Percentiles rank a stretch among this genome's conserved stretches.
Conservation (phyloP, 1,284 basidiomycete species). For the Wallemia ichthyophaga region DNA sequence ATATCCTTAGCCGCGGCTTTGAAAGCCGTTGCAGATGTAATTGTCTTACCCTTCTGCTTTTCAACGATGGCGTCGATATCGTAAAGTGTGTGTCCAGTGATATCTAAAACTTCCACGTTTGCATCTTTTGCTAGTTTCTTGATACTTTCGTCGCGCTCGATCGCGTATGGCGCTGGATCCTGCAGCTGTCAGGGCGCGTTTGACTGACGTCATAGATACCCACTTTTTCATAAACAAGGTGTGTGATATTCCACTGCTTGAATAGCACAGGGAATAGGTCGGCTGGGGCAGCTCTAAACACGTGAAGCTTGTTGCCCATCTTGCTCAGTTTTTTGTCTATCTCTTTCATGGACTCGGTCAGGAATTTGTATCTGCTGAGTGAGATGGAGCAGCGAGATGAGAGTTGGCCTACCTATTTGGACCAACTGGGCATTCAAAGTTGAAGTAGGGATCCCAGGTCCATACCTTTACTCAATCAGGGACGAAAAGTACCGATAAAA, state of each 20-base stretch:
- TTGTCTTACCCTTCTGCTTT: constrained; percentile 13
- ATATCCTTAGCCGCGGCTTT: constrained; percentile 12
- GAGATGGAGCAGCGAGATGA: too few relatives aligned
- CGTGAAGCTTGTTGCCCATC: not conserved
- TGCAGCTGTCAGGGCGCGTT: not conserved
- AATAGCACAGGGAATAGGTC: constrained; percentile 66
- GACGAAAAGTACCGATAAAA: not conserved
- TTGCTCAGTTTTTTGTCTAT: not conserved
- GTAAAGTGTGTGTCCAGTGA: constrained; percentile 17
- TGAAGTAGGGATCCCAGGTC: not conserved
- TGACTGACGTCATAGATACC: not conserved
- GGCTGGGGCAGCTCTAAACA: constrained; percentile 6
- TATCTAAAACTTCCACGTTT: constrained; percentile 14
- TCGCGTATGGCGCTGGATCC: not conserved
- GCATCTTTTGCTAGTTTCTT: constrained; percentile 10
- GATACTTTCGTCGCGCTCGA: constrained; percentile 9
- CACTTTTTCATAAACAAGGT: not conserved
- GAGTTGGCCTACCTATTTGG: not conserved
- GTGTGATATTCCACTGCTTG: not conserved
- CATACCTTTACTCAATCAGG: not conserved
- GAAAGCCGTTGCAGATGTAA: constrained; percentile 14
- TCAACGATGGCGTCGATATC: constrained; percentile 15
- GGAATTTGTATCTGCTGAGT: not conserved
- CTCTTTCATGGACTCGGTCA: not conserved
- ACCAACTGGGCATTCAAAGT: not conserved